Percentiles rank a stretch among this genome's conserved stretches.
Conservation (phyloP, 2,329 filamentous ascomycete species). For the Aspergillus chevalieri region DNA sequence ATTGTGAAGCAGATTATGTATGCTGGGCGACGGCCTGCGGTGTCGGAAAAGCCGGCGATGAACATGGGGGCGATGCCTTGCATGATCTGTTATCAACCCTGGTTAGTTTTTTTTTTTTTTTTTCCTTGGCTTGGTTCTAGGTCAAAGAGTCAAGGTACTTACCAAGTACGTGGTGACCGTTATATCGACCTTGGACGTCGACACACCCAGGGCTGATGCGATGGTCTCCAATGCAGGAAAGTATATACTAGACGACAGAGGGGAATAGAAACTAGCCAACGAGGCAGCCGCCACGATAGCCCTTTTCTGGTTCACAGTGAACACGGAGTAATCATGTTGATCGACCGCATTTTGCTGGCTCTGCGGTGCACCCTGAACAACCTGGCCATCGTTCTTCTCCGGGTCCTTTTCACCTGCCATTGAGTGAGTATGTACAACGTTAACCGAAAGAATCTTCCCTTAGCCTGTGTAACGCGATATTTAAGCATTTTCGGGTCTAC, state of each 20-base stretch:
- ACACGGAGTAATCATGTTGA: slow-evolving; percentile 37
- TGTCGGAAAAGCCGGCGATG: slow-evolving; percentile 48
- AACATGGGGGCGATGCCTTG: slow-evolving; percentile 40
- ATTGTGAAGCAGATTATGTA: slow-evolving; percentile 50
- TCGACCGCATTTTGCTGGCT: too few relatives aligned
- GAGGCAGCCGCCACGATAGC: slow-evolving; percentile 19
- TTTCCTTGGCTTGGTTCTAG: not conserved
- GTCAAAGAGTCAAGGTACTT: slow-evolving; percentile 2
- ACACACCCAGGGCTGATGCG: slow-evolving; percentile 34
- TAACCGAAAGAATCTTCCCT: too few relatives aligned
- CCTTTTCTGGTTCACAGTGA: slow-evolving; percentile 18
- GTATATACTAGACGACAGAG: slow-evolving; percentile 31
- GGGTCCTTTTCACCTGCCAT: too few relatives aligned
- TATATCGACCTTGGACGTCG: slow-evolving; percentile 42
- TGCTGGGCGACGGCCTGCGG: slow-evolving; percentile 45
- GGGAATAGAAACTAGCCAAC: slow-evolving; percentile 25
- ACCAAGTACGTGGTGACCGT: slow-evolving; percentile 48
- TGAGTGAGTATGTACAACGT: too few relatives aligned
- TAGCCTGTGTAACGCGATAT: too few relatives aligned
- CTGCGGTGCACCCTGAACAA: too few relatives aligned
- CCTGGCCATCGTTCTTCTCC: too few relatives aligned
- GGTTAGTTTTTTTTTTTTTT: not conserved
- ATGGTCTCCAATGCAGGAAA: slow-evolving; percentile 32
- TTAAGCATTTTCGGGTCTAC: too few relatives aligned
- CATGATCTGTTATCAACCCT: slow-evolving; percentile 13